These are phyloP conservation scores for Coccomyxa sp. DNA, from an alignment of 139 green algal species.

Conservation along the genomic window DNA sequence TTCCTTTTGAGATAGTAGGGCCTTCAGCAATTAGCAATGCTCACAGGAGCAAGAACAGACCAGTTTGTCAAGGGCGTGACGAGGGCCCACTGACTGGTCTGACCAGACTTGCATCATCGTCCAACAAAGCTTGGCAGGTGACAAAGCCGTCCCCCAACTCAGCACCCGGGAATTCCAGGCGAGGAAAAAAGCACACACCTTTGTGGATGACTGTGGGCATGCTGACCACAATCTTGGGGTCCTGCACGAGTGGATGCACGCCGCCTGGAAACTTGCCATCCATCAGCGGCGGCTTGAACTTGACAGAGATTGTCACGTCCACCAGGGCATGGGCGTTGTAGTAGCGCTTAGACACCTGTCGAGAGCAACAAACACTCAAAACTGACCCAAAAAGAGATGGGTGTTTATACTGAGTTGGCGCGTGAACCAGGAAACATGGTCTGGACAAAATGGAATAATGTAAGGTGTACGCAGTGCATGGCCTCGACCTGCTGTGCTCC, in stretches of 20 bases:
- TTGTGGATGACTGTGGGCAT: not conserved
- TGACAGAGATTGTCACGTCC: slow-evolving; percentile 18
- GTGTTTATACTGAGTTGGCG: not conserved
- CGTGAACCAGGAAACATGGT: not conserved
- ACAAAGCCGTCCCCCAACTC: not conserved
- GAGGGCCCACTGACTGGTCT: not conserved
- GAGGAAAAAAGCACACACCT: not conserved
- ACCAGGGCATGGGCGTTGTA: slow-evolving; percentile 40
- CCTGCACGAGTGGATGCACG: not conserved
- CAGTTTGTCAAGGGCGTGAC: no score
- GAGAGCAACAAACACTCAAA: not conserved
- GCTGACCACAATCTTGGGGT: not conserved
- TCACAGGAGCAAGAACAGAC: no score
- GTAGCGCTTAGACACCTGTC: slow-evolving; percentile 38
- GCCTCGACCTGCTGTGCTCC: not conserved
- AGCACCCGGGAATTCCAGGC: not conserved
- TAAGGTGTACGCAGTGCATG: not conserved
- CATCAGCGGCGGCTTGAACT: not conserved
- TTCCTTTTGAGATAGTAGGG: no score
- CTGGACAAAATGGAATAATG: not conserved
- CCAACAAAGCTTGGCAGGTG: not conserved
- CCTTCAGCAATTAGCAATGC: no score
- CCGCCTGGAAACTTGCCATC: not conserved
- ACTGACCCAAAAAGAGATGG: not conserved
- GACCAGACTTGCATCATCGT: not conserved